phyloP scores from a whole-genome alignment of 2,329 filamentous ascomycete genomes.

The Pseudogymnoascus sp. region DNA sequence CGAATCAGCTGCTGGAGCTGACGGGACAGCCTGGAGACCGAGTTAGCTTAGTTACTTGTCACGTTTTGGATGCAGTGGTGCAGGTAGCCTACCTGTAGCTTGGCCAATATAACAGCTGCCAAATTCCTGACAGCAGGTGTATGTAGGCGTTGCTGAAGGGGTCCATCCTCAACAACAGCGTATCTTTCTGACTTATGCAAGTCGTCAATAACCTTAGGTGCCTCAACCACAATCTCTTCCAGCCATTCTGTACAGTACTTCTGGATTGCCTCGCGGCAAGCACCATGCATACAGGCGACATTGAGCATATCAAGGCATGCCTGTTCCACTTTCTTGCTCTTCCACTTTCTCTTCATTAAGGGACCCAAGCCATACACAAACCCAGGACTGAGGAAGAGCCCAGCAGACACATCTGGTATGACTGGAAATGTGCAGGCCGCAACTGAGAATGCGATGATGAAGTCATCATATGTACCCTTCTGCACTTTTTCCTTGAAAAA shows the following conservation, averaged over 20 bases:
- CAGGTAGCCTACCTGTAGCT: constrained; percentile 50
- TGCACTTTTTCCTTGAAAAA: constrained; percentile 69
- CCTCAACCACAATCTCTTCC: constrained; percentile 66
- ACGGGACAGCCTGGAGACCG: constrained; percentile 29
- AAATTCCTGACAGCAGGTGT: constrained; percentile 55
- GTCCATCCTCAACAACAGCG: constrained; percentile 23
- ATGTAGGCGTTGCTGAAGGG: constrained; percentile 36
- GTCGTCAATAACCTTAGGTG: constrained; percentile 46
- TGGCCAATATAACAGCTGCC: constrained; percentile 70
- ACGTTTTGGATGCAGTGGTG: constrained; percentile 12
- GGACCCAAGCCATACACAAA: constrained; percentile 73
- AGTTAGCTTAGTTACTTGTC: constrained; percentile 27
- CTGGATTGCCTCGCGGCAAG: constrained; percentile 74
- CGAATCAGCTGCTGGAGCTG: constrained; percentile 20
- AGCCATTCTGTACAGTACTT: constrained; percentile 85
- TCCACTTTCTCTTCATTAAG: constrained; percentile 72
- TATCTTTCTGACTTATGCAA: constrained; percentile 18
- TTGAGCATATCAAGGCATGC: constrained; percentile 85
- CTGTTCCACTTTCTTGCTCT: constrained; percentile 78
- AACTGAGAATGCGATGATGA: constrained; percentile 90
- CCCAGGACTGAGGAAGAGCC: constrained; percentile 80
- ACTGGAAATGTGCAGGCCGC: constrained; percentile 83
- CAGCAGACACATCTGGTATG: constrained; percentile 64
- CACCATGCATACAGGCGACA: constrained; percentile 77
- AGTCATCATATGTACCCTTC: constrained; percentile 75